These are phyloP conservation scores for Sphagnum fallax DNA, from an alignment of 228 moss, liverwort and hornwort species.

Conservation along the genomic window DNA sequence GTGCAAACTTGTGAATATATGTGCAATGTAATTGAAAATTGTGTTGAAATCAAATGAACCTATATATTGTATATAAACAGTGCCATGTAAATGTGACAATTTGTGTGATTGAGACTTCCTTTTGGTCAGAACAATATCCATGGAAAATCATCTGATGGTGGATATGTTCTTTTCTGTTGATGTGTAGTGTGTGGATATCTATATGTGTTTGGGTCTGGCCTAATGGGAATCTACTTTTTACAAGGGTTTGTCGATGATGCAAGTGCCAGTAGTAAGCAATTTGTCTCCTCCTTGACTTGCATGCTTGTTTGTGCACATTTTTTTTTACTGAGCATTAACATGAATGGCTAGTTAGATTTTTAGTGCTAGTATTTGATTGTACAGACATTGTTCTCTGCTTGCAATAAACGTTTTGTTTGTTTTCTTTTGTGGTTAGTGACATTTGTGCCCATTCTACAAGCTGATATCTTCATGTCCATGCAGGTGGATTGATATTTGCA, in stretches of 20 bases:
- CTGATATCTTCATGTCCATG: not conserved
- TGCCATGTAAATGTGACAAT: not conserved
- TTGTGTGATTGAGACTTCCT: not conserved
- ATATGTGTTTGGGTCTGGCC: conserved; percentile 81
- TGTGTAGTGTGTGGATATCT: conserved; percentile 67
- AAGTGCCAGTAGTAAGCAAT: conserved; percentile 63
- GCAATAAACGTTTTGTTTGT: not conserved
- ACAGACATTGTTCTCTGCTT: no score
- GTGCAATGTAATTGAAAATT: no score
- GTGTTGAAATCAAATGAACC: not conserved
- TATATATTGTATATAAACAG: not conserved
- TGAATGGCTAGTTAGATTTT: no score
- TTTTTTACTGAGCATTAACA: no score
- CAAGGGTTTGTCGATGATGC: conserved; percentile 46
- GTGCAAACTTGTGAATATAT: not conserved
- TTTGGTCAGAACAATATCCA: not conserved
- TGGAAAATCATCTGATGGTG: not conserved
- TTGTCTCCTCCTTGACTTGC: not conserved
- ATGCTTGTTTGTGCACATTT: no score
- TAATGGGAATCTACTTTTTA: conserved; percentile 64
- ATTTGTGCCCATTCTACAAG: no score
- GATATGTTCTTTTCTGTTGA: not conserved
- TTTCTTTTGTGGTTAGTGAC: not conserved
- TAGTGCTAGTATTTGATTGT: no score
- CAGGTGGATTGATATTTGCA: conserved; percentile 56